Percentiles rank a stretch among this genome's conserved stretches.
Conservation (phyloP, 371 early-diverging fungal species). For the Batkoa obscura region DNA sequence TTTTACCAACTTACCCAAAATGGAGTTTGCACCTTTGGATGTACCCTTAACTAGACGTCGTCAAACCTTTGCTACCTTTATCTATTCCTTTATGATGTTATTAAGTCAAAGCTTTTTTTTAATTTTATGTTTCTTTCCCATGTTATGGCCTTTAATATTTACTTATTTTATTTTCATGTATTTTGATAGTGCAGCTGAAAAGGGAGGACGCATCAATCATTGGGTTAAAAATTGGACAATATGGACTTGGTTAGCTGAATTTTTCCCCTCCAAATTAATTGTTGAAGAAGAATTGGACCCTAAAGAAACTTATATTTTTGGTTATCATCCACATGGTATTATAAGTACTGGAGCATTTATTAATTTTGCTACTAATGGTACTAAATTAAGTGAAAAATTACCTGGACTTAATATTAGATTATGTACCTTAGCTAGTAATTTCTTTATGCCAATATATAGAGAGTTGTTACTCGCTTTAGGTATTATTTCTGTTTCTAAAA, state of each 20-base stretch:
- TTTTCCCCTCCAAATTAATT: constrained; percentile 38
- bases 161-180: constrained; percentile 38
- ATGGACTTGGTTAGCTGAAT: constrained; percentile 60
- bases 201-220: constrained; percentile 42
- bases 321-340: constrained; percentile 69
- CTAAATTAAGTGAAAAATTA: constrained; percentile 32
- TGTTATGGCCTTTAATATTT: constrained; percentile 41
- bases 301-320: constrained; percentile 28
- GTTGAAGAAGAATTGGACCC: constrained; percentile 46
- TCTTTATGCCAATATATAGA: constrained; percentile 45
- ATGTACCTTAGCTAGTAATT: constrained; percentile 36
- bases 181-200: constrained; percentile 36
- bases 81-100: constrained; percentile 36
- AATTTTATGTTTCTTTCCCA: constrained; percentile 15
- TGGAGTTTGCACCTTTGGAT: constrained; percentile 35
- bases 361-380: constrained; percentile 56
- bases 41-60: constrained; percentile 50
- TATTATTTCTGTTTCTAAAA: constrained; percentile 43
- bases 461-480: constrained; percentile 47
- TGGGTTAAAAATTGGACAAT: constrained; percentile 27
- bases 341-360: constrained; percentile 61
- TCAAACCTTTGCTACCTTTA: constrained; percentile 41
- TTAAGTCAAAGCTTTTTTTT: constrained; percentile 26
- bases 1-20: too few relatives aligned
- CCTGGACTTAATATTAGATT: constrained; percentile 41